Conservation (phyloP, 2,329 filamentous ascomycete species). For the Xylariaceae sp. region DNA sequence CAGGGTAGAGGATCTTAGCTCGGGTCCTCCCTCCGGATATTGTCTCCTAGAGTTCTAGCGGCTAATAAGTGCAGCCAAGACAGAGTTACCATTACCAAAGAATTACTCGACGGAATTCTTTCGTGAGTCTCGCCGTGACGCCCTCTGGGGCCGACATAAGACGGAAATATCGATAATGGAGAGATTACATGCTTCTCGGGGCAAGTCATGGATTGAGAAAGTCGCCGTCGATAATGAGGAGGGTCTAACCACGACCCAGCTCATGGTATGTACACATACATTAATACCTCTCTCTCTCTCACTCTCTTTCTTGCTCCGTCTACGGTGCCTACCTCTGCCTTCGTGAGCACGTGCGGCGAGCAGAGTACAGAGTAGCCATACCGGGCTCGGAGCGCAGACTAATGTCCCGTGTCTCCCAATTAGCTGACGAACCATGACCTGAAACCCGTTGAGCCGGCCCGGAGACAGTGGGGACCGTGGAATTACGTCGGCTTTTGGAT, state of each 20-base stretch:
- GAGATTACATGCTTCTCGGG: conserved; percentile 46
- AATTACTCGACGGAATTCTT: conserved; percentile 34
- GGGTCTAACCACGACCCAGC: conserved; percentile 77
- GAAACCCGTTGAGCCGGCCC: conserved; percentile 78
- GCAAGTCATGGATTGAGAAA: conserved; percentile 59
- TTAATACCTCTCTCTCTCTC: not conserved
- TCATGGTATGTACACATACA: conserved; percentile 65
- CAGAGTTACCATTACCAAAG: conserved; percentile 32
- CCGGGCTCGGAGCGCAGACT: conserved; percentile 16
- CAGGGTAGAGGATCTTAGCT: no score
- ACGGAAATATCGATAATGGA: conserved; percentile 37
- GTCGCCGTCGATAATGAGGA: conserved; percentile 77
- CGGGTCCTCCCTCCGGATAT: no score
- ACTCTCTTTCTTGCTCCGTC: not conserved
- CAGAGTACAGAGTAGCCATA: not conserved
- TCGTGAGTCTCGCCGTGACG: no score
- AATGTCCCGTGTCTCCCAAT: conserved; percentile 6
- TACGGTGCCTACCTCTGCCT: not conserved
- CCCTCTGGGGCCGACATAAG: conserved; percentile 4
- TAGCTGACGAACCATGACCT: conserved; percentile 83
- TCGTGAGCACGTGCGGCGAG: conserved; percentile 13
- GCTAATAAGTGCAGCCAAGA: not conserved
- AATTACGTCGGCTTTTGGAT: conserved; percentile 92
- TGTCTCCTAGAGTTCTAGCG: no score
- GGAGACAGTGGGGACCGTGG: conserved; percentile 84